Percentiles rank a stretch among this genome's conserved stretches.
phyloP scores from a whole-genome alignment of 257 asterid genomes.

The Fraxinus pennsylvanica region DNA sequence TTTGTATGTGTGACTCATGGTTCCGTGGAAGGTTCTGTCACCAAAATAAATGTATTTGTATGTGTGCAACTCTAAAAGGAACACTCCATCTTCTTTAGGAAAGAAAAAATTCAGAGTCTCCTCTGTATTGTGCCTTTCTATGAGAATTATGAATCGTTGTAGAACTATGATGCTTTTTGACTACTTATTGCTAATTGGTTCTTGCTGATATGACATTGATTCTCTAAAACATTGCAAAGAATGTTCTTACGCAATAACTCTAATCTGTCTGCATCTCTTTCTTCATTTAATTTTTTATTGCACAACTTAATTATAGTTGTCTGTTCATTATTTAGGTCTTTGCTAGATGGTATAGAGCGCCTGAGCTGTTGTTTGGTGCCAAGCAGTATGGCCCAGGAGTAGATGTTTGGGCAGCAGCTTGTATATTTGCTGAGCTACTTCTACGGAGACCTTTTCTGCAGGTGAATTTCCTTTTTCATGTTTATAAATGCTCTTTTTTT shows the following conservation, averaged over 20 bases:
- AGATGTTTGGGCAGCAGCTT: slow-evolving; percentile 99
- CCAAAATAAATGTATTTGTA: not conserved
- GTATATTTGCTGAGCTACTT: slow-evolving; percentile 96
- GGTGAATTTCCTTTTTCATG: slow-evolving; percentile 44
- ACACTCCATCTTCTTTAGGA: not conserved
- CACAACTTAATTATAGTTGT: not conserved
- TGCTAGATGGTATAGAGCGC: slow-evolving; percentile 99
- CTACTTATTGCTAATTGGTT: not conserved
- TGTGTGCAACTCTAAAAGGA: not conserved
- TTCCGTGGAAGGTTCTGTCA: not conserved
- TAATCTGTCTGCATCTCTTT: not conserved
- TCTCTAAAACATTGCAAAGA: not conserved
- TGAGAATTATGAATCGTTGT: not conserved
- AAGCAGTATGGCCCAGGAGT: slow-evolving; percentile 98
- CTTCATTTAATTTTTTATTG: slow-evolving; percentile 6
- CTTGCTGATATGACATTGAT: slow-evolving; percentile 17
- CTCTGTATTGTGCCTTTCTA: not conserved
- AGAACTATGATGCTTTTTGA: slow-evolving; percentile 14
- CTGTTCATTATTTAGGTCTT: slow-evolving; percentile 57
- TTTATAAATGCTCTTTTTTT: not conserved
- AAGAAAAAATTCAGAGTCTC: not conserved
- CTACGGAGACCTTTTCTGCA: slow-evolving; percentile 90
- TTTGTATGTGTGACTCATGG: not conserved
- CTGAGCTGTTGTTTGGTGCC: slow-evolving; percentile 96
- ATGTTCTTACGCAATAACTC: not conserved